A percentile compares a stretch with the other conserved stretches of the same genome.
These are phyloP conservation scores for Leucosporidium scottii DNA, from an alignment of 768 basidiomycete genomes.

Conservation along the genomic window DNA sequence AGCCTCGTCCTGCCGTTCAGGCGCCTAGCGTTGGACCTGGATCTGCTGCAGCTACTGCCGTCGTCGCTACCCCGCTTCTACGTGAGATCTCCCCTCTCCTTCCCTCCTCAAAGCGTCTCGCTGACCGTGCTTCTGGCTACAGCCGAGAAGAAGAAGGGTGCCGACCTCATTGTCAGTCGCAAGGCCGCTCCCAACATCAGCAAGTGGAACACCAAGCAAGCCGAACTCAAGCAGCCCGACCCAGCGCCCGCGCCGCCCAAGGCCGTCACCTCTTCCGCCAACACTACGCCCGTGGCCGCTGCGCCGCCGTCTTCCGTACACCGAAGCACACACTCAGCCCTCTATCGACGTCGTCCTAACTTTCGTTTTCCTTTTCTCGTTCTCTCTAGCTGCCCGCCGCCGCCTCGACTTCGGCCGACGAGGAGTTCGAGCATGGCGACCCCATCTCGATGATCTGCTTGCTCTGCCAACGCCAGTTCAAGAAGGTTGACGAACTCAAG, in stretches of 20 bases:
- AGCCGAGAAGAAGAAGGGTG: constrained; percentile 20
- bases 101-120: too few species aligned
- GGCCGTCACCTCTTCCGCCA: not conserved
- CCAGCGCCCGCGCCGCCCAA: constrained; percentile 2
- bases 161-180: constrained; percentile 32
- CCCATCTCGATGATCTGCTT: constrained; percentile 66
- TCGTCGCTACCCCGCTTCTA: constrained; percentile 2
- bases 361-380: not conserved
- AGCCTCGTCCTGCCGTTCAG: too few species aligned
- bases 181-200: constrained; percentile 83
- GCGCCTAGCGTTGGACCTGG: too few species aligned
- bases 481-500: constrained; percentile 70
- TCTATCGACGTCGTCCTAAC: constrained; percentile 11
- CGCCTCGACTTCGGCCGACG: constrained; percentile 41
- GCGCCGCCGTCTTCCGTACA: constrained; percentile 8
- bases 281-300: not conserved
- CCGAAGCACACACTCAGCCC: constrained; percentile 22
- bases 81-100: constrained; percentile 3
- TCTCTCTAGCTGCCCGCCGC: not conserved
- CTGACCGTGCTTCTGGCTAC: not conserved
- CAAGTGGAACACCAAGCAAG: constrained; percentile 96
- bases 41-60: not conserved
- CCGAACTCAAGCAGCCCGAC: constrained; percentile 55
- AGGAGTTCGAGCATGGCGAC: constrained; percentile 79
- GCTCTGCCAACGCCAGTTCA: constrained; percentile 90